A percentile compares a stretch with the other conserved stretches of the same genome.
Evolutionary conservation across 768 basidiomycete genomes (phyloP).

Genomic region (Naganishia kalamii): DNA sequence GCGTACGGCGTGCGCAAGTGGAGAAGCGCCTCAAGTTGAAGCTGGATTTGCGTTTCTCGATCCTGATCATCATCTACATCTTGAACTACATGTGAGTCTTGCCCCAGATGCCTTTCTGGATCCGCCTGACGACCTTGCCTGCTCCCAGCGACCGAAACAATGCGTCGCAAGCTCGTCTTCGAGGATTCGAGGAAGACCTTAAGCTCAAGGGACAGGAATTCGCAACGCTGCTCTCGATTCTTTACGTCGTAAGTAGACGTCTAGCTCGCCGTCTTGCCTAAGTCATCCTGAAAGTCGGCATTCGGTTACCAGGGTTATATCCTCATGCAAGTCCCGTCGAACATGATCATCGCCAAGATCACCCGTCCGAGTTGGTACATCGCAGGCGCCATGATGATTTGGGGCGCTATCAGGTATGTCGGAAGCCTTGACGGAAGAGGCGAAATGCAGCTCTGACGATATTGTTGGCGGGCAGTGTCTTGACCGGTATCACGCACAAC

Average conservation of each 20-base stretch:
- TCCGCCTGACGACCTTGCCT: background rate
- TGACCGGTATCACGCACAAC: constrained; percentile 52
- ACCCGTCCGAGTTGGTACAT: constrained; percentile 44
- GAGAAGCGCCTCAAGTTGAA: constrained; percentile 45
- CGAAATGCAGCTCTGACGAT: background rate
- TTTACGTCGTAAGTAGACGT: constrained; percentile 36
- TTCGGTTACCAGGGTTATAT: constrained; percentile 24
- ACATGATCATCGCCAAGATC: constrained; percentile 41
- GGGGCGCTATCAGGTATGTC: constrained; percentile 42
- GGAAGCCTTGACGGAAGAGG: background rate
- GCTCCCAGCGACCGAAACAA: constrained; percentile 38
- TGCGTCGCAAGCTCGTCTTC: constrained; percentile 36
- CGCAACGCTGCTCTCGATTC: constrained; percentile 39
- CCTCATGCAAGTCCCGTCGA: constrained; percentile 34
- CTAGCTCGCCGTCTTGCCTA: constrained; percentile 13
- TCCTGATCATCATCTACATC: constrained; percentile 34
- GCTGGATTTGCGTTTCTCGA: constrained; percentile 44
- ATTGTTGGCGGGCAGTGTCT: constrained; percentile 18
- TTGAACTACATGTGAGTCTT: constrained; percentile 29
- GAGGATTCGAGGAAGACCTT: constrained; percentile 38
- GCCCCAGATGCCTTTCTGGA: background rate
- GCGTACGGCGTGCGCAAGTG: constrained; percentile 14
- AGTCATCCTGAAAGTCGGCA: background rate
- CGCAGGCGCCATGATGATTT: constrained; percentile 27
- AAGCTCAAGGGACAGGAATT: constrained; percentile 37